Base-by-base conservation (phyloP, 2,329 filamentous ascomycete genomes). In the Sarocladium oryzae region DNA sequence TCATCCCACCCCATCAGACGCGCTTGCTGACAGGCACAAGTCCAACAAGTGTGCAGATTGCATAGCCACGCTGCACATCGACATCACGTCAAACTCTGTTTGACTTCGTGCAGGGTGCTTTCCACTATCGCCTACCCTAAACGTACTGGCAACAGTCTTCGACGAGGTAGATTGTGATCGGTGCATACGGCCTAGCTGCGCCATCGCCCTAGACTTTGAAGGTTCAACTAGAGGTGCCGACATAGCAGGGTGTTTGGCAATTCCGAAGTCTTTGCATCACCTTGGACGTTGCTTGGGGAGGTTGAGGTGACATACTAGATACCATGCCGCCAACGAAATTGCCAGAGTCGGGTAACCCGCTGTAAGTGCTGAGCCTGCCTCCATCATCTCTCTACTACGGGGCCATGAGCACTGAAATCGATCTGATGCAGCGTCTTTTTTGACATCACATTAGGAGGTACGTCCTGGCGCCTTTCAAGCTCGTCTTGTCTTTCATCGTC, bases 371-470 rank as follows among this genome's bases (percentile, higher is more conserved):
- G n/a, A n/a, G 20, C 36, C 15, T 32, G 18, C 26, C 37, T 23
- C 13, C 6, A 9, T 16, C 3, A 23, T 4, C 21, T 20, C 15
- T 9, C 4, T 15, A 43, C n/a, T 43, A 18, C 40, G 7, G 11
- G 7, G 24, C 18, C 28, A 5, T 21, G 9, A 13, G 13, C 13
- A 30, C 26, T 52, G 43, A 35, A 15, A 23, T 5, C 33, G 28
- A 1, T 15, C 11, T 32, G n/a, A n/a, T n/a, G 15, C 56, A 78
- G 75, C 61, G 82, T 85, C 58, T 88, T 90, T 72, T 88, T 89
- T 68, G 86, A 90, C 67, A 80, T 89, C 54, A 87, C 87, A 3
- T 75, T 93, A 52, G 88, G 88, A 73, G 86, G 86, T 88, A 68
- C 64, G 78, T n/a, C n/a, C n/a, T n/a, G n/a, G n/a, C n/a, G n/a